Percentiles rank a stretch among this genome's conserved stretches.
These are phyloP conservation scores for Mycena galericulata DNA, from an alignment of 768 basidiomycete genomes.

Conservation along the genomic window DNA sequence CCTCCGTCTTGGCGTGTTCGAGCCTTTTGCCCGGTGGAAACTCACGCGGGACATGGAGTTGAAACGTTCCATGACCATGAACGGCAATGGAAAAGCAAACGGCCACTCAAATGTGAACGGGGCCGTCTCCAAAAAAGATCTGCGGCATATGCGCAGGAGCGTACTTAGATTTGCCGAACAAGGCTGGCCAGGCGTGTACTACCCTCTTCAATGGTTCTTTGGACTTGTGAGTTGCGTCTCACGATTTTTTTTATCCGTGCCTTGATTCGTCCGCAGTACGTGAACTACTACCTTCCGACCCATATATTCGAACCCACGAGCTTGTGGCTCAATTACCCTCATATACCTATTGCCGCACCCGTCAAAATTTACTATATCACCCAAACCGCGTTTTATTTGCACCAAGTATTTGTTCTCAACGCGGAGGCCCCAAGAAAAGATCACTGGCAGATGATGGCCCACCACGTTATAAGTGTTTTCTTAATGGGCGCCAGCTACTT, in stretches of 20 bases:
- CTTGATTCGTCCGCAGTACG: conserved; percentile 66
- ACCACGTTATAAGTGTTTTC: conserved; percentile 90
- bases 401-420: conserved; percentile 92
- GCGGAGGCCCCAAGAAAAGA: conserved; percentile 94
- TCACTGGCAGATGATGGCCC: conserved; percentile 95
- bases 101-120: conserved; percentile 18
- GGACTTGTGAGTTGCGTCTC: too few species aligned
- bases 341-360: conserved; percentile 80
- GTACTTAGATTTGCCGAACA: conserved; percentile 95
- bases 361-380: conserved; percentile 92
- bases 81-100: conserved; percentile 47
- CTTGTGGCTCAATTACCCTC: conserved; percentile 87
- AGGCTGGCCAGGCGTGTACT: conserved; percentile 91
- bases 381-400: conserved; percentile 90
- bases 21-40: conserved; percentile 85
- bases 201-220: conserved; percentile 59
- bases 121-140: conserved; percentile 55
- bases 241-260: too few species aligned
- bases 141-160: conserved; percentile 73
- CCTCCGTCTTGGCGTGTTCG: conserved; percentile 77
- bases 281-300: conserved; percentile 80
- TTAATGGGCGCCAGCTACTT: conserved; percentile 85
- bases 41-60: conserved; percentile 65
- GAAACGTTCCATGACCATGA: conserved; percentile 41
- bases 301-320: conserved; percentile 69